phyloP scores from a whole-genome alignment of 345 rosid species.

The Schrenkiella parvula region DNA sequence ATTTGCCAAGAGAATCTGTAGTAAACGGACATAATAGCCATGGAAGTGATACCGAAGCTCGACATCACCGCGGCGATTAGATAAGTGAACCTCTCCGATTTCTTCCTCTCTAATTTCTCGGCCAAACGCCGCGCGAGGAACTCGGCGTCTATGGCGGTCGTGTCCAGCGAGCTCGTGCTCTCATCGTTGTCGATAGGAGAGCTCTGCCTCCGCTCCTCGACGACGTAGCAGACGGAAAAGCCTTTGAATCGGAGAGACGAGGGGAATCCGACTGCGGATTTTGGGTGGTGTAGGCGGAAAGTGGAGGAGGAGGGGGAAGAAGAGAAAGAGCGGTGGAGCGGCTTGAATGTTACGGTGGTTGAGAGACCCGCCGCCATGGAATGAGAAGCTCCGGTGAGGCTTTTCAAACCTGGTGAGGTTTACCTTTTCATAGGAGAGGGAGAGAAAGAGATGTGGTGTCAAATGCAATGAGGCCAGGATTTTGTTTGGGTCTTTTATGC shows the following conservation, averaged over 20 bases:
- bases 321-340: slow-evolving; percentile 34
- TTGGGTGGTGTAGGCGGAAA: slow-evolving; percentile 30
- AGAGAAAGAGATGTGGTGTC: slow-evolving; percentile 7
- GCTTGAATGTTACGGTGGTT: slow-evolving; percentile 43
- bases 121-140: slow-evolving; percentile 35
- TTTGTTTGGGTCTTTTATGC: not conserved
- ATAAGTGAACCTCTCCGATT: slow-evolving; percentile 74
- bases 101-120: slow-evolving; percentile 60
- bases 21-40: slow-evolving; percentile 80
- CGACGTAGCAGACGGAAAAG: slow-evolving; percentile 55
- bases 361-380: slow-evolving; percentile 68
- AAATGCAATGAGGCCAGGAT: slow-evolving; percentile 44
- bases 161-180: slow-evolving; percentile 10
- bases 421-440: not conserved
- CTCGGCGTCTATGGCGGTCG: slow-evolving; percentile 17
- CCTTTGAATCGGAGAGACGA: slow-evolving; percentile 19
- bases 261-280: slow-evolving; percentile 32
- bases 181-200: slow-evolving; percentile 28
- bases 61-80: slow-evolving; percentile 83
- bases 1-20: slow-evolving; percentile 85
- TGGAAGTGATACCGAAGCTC: slow-evolving; percentile 78
- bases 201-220: slow-evolving; percentile 48
- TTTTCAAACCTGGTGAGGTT: not conserved
- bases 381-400: not conserved
- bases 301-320: slow-evolving; percentile 9